Evolutionary conservation across 2,329 filamentous ascomycete genomes (phyloP), one percentile per base, ranked within the genome.

Genomic region (Xylaria sp.): DNA sequence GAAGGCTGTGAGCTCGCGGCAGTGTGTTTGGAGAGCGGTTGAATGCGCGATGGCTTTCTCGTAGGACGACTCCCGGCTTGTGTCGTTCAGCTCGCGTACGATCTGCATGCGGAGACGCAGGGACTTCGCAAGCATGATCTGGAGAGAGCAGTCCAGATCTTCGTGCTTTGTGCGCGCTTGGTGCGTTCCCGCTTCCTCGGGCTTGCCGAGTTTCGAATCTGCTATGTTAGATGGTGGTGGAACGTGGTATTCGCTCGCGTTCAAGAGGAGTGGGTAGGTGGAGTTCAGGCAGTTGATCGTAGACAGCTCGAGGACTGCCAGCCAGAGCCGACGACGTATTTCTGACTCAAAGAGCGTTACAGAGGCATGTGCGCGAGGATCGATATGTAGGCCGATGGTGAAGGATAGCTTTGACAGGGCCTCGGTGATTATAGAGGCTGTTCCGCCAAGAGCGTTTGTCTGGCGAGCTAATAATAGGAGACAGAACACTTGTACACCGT

Each of bases 311-410:
- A 77, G 69, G 3, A 78, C 76, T 3, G 76, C 76, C 3, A 70
- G 56, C 78, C 78, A 80, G 9, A 78, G 70, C 9, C 77, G 74
- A 20, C 76, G 67, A 13, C 77, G 74, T 7, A 76, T 37, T 48
- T 79, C 76, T 0, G 70, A 73, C 52, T 79, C 71, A 13, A 77
- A 72, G 3, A 63, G 39, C 0, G 74, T 72, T 20, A 76, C 69
- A 15, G 63, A 62, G 1, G 66, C 59, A 52, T 76, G 72, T 18
- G 63, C 52, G 18, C 65, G 63, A 8, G 76, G 76, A 32, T 79
- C 74, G 20, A 78, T 61, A 63, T 80, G 77, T 13, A 79, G 58
- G 3, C 78, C 78, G n/a, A 79, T 64, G 3, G 76, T 75, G 56
- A 79, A 76, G 20, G 77, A 75, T 32, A 75, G 69, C 61, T 76